A percentile compares a stretch with the other conserved stretches of the same genome.
phyloP scores from a whole-genome alignment of 345 rosid species.

The Turritis glabra region DNA sequence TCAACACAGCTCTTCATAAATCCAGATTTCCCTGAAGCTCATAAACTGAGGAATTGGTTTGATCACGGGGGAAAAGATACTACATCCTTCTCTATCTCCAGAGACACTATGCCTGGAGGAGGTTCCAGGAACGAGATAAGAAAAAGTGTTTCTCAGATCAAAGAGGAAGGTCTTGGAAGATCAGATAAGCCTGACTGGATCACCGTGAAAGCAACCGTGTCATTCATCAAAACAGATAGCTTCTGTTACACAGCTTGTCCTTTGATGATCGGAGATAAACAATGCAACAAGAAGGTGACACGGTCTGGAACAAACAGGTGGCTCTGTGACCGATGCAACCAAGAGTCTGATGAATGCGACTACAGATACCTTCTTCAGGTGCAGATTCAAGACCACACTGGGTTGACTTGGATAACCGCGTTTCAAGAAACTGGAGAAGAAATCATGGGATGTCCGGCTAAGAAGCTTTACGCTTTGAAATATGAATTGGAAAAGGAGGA shows the following conservation, averaged over 20 bases:
- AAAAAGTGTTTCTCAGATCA: conserved; percentile 76
- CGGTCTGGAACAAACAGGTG: conserved; percentile 58
- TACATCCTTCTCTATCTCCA: conserved; percentile 69
- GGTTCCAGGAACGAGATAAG: conserved; percentile 63
- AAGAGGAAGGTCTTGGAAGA: conserved; percentile 89
- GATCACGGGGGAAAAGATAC: conserved; percentile 64
- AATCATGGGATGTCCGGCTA: conserved; percentile 69
- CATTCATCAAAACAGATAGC: conserved; percentile 71
- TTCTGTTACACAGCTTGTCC: conserved; percentile 95
- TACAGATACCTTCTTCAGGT: conserved; percentile 84
- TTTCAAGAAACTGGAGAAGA: conserved; percentile 91
- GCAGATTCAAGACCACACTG: conserved; percentile 90
- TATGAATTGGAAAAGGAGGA: conserved; percentile 61
- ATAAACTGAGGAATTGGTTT: conserved; percentile 65
- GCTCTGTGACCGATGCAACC: conserved; percentile 89
- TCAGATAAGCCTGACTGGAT: conserved; percentile 91
- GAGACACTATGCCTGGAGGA: conserved; percentile 52
- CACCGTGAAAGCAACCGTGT: conserved; percentile 63
- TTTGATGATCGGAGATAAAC: conserved; percentile 81
- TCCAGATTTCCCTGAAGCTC: conserved; percentile 82
- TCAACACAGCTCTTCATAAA: conserved; percentile 79
- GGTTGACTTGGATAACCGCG: conserved; percentile 80
- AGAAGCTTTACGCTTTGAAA: conserved; percentile 68
- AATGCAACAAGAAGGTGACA: conserved; percentile 76
- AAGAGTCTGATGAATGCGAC: conserved; percentile 84